Base-by-base conservation (phyloP, 148 eudicot genomes). In the Silene conica region DNA sequence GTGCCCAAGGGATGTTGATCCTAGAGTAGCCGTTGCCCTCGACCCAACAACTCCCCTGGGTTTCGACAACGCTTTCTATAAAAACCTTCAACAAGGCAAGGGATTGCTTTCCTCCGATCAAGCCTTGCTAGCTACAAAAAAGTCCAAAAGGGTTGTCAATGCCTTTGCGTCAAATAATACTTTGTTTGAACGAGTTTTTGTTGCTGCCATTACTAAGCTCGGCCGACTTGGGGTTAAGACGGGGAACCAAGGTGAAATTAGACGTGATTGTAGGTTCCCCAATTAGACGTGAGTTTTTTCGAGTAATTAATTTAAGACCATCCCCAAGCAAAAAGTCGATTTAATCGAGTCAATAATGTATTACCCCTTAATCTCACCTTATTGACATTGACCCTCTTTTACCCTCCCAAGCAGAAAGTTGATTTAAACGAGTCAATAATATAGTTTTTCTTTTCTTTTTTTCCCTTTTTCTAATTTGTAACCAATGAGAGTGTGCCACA, bases 51-150 rank as follows among this genome's bases (percentile, higher is more conserved):
- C 91, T 9, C 95, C 97, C 3, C 73, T n/a, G 5, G 78, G 20
- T 3, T 92, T 92, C 72, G 95, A 92, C 88, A 92, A 92, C 58
- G 80, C 77, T 3, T 92, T 84, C 71, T 92, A 72, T 77, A 77
- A 81, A 65, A 88, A 86, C 83, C 82, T 92, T 43, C 83, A 77
- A 62, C 78, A 77, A 62, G 90, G 90, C 21, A 87, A 67, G 73
- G 94, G 89, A 0, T 77, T 93, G 45, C 82, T 93, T 54, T 72
- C 73, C 43, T 92, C 98, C 0, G 98, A 92, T 80, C 88, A 92
- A 38, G 76, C 80, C 16, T 77, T 92, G 48, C 83, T 89, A 54
- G 62, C 84, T 0, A 86, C 93, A 3, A 50, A 38, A 6, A 83
- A 86, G 28, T 82, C 93, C 3, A 86, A 71, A 74, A 45, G 80